Conservation (phyloP, 2,329 filamentous ascomycete species). For the Stromatinia cepivora region DNA sequence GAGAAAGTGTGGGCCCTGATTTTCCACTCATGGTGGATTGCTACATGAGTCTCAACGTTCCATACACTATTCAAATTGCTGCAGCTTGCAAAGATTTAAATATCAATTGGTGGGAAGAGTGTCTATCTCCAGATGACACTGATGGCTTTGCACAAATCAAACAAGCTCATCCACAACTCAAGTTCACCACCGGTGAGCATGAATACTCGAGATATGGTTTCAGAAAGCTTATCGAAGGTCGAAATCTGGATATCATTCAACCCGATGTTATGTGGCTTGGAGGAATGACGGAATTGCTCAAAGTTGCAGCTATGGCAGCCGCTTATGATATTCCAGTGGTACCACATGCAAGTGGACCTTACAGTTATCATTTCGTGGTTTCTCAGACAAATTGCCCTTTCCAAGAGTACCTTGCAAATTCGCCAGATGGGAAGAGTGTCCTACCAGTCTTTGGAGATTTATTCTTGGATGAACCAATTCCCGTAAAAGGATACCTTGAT, state of each 20-base stretch:
- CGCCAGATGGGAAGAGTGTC: conserved; percentile 84
- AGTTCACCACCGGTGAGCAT: conserved; percentile 95
- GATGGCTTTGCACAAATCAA: conserved; percentile 90
- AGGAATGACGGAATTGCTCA: conserved; percentile 87
- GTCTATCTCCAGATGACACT: conserved; percentile 84
- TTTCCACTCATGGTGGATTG: conserved; percentile 95
- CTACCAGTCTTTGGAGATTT: conserved; percentile 89
- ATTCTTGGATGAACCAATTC: conserved; percentile 88
- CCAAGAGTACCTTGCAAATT: conserved; percentile 95
- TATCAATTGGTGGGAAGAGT: conserved; percentile 98
- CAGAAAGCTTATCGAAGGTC: conserved; percentile 87
- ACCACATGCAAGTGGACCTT: conserved; percentile 90
- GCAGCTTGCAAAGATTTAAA: conserved; percentile 79
- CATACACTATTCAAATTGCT: conserved; percentile 89
- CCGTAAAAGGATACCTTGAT: conserved; percentile 77
- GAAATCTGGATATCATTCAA: conserved; percentile 91
- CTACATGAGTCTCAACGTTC: conserved; percentile 93
- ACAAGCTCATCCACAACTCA: conserved; percentile 82
- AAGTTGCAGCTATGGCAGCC: conserved; percentile 82
- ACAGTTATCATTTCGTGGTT: conserved; percentile 95
- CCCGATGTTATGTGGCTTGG: conserved; percentile 98
- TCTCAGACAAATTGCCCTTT: conserved; percentile 92
- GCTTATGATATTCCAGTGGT: conserved; percentile 95
- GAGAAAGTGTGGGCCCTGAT: conserved; percentile 81
- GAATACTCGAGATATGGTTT: conserved; percentile 94